phyloP scores from a whole-genome alignment of 306 rosid species.

The Quercus ilex region DNA sequence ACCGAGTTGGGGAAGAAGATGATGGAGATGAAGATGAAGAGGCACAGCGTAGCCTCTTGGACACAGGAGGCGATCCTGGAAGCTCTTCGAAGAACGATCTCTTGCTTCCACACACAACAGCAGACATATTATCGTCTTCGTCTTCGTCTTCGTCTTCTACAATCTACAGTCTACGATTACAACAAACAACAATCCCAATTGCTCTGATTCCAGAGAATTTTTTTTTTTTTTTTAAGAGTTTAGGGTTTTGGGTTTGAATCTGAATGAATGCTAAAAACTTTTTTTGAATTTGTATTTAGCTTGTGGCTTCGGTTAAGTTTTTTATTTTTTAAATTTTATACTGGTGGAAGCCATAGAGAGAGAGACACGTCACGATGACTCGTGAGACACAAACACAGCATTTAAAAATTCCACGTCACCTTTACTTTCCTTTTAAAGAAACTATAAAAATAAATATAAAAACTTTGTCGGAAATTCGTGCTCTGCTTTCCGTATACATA shows the following conservation, averaged over 20 bases:
- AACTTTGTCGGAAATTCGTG: no score
- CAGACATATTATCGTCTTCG: conserved; percentile 63
- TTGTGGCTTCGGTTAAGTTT: not conserved
- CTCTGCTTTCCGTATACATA: no score
- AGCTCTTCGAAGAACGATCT: conserved; percentile 96
- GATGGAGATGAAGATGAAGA: conserved; percentile 49
- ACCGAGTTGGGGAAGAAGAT: conserved; percentile 69
- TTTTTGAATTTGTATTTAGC: not conserved
- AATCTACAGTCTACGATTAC: not conserved
- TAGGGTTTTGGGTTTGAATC: no score
- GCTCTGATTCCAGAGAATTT: not conserved
- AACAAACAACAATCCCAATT: not conserved
- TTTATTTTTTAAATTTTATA: not conserved
- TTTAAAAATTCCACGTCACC: no score
- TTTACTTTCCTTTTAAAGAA: no score
- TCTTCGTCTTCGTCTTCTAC: conserved; percentile 1
- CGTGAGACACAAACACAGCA: not conserved
- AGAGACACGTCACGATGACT: not conserved
- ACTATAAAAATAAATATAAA: no score
- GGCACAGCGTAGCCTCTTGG: conserved; percentile 89
- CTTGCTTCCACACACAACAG: conserved; percentile 98
- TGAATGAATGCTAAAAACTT: no score
- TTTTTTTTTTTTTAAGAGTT: no score
- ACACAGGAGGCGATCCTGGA: conserved; percentile 81
- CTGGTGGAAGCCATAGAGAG: not conserved